phyloP scores from a whole-genome alignment of 2,329 filamentous ascomycete species.

The Biscogniauxia mediterranea region DNA sequence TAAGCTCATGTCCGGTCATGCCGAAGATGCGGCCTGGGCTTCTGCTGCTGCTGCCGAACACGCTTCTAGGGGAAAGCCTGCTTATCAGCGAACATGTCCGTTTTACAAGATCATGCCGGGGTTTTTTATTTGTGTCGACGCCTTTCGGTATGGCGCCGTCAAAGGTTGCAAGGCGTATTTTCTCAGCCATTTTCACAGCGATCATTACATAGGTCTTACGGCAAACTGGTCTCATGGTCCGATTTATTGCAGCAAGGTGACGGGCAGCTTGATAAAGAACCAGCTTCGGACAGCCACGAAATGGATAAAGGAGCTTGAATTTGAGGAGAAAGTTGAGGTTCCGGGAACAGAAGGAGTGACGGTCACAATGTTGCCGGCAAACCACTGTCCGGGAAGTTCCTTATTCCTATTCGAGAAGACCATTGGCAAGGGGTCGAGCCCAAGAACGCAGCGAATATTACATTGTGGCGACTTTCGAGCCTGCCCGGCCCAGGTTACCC shows the following conservation, averaged over 20 bases:
- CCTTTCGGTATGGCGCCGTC: constrained; percentile 91
- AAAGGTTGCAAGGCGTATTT: constrained; percentile 94
- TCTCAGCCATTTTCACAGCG: constrained; percentile 95
- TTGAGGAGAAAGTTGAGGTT: constrained; percentile 75
- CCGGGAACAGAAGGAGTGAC: constrained; percentile 78
- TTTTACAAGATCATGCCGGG: constrained; percentile 99
- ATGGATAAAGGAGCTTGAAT: constrained; percentile 82
- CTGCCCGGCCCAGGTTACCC: constrained; percentile 77
- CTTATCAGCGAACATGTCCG: constrained; percentile 87
- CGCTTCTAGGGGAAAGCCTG: constrained; percentile 76
- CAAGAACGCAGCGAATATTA: constrained; percentile 72
- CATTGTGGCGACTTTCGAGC: constrained; percentile 97
- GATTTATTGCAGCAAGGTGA: constrained; percentile 94
- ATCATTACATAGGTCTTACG: constrained; percentile 92
- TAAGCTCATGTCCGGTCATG: constrained; percentile 88
- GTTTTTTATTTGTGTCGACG: constrained; percentile 90
- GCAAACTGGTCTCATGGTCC: constrained; percentile 88
- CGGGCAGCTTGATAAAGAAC: constrained; percentile 81
- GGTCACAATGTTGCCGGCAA: constrained; percentile 94
- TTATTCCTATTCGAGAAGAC: constrained; percentile 88
- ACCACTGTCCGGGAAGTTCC: constrained; percentile 94
- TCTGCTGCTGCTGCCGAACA: constrained; percentile 77
- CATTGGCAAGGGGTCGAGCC: constrained; percentile 57
- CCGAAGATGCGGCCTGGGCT: constrained; percentile 88
- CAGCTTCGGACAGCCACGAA: constrained; percentile 83